These are phyloP conservation scores for Neophaeococcomyces aloes DNA, from an alignment of 2,329 filamentous ascomycete species.

Conservation along the genomic window DNA sequence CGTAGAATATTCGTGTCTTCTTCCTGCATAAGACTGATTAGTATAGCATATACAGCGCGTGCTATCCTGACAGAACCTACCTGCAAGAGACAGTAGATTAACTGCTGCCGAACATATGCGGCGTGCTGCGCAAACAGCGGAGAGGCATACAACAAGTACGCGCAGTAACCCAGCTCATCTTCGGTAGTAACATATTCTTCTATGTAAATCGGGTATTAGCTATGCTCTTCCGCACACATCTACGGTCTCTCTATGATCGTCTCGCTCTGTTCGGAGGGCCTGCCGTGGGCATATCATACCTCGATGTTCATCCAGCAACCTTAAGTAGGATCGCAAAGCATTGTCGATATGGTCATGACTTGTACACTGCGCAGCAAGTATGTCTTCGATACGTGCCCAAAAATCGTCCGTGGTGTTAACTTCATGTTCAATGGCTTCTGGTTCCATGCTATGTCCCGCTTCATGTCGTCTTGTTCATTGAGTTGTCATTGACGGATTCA, in stretches of 20 bases:
- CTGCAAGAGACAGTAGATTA: slow-evolving; percentile 77
- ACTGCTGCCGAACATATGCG: slow-evolving; percentile 83
- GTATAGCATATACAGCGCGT: background rate
- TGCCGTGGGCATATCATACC: too few relatives aligned
- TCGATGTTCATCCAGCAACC: slow-evolving; percentile 36
- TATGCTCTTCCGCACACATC: too few relatives aligned
- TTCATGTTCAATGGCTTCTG: slow-evolving; percentile 52
- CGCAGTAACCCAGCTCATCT: slow-evolving; percentile 69
- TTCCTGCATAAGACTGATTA: slow-evolving; percentile 47
- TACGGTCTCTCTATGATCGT: too few relatives aligned
- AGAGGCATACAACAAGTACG: slow-evolving; percentile 66
- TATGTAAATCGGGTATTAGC: slow-evolving; percentile 55
- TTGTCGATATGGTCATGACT: slow-evolving; percentile 68
- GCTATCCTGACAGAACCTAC: slow-evolving; percentile 28
- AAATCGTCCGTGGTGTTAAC: slow-evolving; percentile 76
- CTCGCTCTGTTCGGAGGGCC: too few relatives aligned
- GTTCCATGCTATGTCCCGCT: slow-evolving; percentile 47
- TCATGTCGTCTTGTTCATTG: slow-evolving; percentile 26
- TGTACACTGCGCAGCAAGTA: slow-evolving; percentile 36
- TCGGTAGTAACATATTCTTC: slow-evolving; percentile 29
- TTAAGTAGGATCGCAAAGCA: slow-evolving; percentile 71
- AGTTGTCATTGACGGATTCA: background rate
- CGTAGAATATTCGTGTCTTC: slow-evolving; percentile 73
- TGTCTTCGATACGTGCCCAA: slow-evolving; percentile 50
- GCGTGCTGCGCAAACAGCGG: slow-evolving; percentile 61